A percentile compares a stretch with the other conserved stretches of the same genome.
Evolutionary conservation across 106 monocot species (phyloP).

Genomic region (Triglochin maritima): DNA sequence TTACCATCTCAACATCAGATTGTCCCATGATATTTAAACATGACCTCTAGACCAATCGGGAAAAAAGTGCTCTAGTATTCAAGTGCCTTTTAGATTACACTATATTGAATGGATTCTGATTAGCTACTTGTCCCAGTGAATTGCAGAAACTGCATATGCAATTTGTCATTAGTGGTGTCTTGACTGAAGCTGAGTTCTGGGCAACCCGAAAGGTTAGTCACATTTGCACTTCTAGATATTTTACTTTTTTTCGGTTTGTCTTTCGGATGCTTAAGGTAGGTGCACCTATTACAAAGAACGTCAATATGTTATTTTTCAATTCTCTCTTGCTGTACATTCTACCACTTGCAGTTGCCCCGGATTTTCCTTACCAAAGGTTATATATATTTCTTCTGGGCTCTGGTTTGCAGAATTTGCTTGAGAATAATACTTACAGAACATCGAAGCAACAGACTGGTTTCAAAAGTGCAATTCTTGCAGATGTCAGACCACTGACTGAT

Average conservation of each 20-base stretch:
- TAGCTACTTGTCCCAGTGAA: constrained; percentile 42
- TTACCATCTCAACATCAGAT: no score
- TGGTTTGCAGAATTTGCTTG: constrained; percentile 59
- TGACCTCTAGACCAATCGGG: no score
- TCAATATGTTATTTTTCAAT: not conserved
- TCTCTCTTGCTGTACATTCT: not conserved
- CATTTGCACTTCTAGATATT: not conserved
- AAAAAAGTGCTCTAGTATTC: no score
- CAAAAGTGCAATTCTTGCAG: constrained; percentile 96
- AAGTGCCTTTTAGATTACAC: no score
- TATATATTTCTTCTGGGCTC: no score
- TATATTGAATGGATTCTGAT: not conserved
- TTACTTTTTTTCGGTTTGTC: not conserved
- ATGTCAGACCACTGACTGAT: constrained; percentile 92
- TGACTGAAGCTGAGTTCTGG: constrained; percentile 97
- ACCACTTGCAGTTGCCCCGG: no score
- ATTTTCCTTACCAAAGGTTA: no score
- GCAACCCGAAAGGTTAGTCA: constrained; percentile 74
- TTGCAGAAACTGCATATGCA: constrained; percentile 86
- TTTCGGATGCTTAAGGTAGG: not conserved
- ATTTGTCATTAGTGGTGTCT: constrained; percentile 61
- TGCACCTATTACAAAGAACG: not conserved
- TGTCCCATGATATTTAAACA: no score
- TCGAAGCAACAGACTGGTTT: constrained; percentile 78
- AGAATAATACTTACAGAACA: constrained; percentile 27